Evolutionary conservation across 1,284 basidiomycete genomes (phyloP), one percentile per base, ranked within the genome.

Genomic region (Rhodotorula sp.): DNA sequence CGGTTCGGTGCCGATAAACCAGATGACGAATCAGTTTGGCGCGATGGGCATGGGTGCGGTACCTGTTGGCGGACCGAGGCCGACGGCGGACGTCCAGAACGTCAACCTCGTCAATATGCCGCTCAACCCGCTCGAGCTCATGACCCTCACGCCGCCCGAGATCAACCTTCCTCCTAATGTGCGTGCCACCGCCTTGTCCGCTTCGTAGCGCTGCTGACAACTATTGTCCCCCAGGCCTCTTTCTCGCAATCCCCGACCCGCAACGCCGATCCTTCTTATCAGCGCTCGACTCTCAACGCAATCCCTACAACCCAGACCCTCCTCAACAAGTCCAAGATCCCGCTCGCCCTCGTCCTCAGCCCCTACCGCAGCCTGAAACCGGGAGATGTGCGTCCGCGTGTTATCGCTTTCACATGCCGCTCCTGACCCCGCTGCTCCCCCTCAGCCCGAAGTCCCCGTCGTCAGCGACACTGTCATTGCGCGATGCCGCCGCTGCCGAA

Each of bases 401-500:
- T n/a, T 30, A 16, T 20, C 37, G 13, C 3, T 6, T 31, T 30
- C 61, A n/a, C 30, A 20, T 20, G 7, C 37, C 0, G 20, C 9
- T 37, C 4, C 10, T 47, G 22, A 56, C 11, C 37, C 37, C 53
- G 11, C 16, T 40, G 24, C 11, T 8, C 16, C 13, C 37, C 9
- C 86, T 86, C 67, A 89, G 87, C 30, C 77, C 74, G 75, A 77
- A 71, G 92, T 97, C 20, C 92, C 94, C 18, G 86, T 97, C 48
- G 87, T 97, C 4, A 87, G 90, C 1, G 96, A 99, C 80, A 93
- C 91, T 0, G 91, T 99, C 58, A 99, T 99, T 77, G 95, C 96
- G 57, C 90, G 96, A 56, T 99, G 96, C 82, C 87, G 96, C 72
- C 87, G 95, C 51, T 99, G 96, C 85, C 87, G 96, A 78, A 92